These are phyloP conservation scores for Lyophyllum decastes DNA, from an alignment of 768 basidiomycete species.

Conservation along the genomic window DNA sequence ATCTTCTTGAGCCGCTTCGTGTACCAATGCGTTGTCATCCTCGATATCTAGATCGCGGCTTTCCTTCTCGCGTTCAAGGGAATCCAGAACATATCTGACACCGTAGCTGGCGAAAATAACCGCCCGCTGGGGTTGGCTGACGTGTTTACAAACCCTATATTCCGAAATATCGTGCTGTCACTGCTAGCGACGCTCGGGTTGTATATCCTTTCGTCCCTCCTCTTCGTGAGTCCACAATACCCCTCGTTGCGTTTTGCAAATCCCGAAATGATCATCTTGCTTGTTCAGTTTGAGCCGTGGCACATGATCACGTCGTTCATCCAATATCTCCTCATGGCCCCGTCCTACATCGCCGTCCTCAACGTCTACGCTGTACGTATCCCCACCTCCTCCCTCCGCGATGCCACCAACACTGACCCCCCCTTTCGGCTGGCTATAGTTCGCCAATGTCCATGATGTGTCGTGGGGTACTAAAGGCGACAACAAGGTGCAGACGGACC, in stretches of 20 bases:
- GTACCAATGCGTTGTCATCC: not conserved
- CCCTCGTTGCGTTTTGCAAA: no score
- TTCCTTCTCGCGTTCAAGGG: conserved; percentile 85
- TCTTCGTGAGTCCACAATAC: conserved; percentile 90
- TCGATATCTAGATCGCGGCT: conserved; percentile 58
- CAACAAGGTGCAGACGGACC: conserved; percentile 81
- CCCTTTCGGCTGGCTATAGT: conserved; percentile 39
- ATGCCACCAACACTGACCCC: conserved; percentile 1
- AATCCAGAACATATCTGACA: conserved; percentile 57
- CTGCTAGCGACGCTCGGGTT: conserved; percentile 86
- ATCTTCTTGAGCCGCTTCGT: not conserved
- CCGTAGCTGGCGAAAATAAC: conserved; percentile 25
- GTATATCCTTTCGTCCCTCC: conserved; percentile 79
- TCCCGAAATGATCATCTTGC: not conserved
- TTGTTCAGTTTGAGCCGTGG: conserved; percentile 87
- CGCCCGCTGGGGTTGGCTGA: conserved; percentile 52
- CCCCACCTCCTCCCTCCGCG: not conserved
- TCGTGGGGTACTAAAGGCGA: conserved; percentile 97
- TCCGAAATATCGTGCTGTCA: conserved; percentile 86
- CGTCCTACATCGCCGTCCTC: conserved; percentile 90
- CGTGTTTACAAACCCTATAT: conserved; percentile 77
- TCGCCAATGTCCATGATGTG: conserved; percentile 88
- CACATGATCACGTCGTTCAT: conserved; percentile 97
- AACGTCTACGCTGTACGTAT: conserved; percentile 82
- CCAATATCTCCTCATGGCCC: conserved; percentile 91